These are phyloP conservation scores for Pneumocystis murina DNA, from an alignment of 1,139 yeast genomes.

Conservation along the genomic window DNA sequence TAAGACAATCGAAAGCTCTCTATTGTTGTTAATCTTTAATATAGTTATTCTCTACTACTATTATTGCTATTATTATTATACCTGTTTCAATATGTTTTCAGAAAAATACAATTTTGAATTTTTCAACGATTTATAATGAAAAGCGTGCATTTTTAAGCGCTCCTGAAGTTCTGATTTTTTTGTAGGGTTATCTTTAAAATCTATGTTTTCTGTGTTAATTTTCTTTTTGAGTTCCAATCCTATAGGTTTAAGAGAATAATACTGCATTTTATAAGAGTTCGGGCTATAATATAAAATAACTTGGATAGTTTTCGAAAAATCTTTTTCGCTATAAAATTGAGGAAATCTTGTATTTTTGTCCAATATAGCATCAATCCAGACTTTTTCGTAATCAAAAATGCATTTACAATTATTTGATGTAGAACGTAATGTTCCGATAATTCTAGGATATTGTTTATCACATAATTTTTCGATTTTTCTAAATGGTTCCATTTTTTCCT, in stretches of 20 bases:
- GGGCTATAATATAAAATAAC: conserved; percentile 62
- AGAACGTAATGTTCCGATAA: conserved; percentile 10
- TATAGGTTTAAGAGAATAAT: conserved; percentile 61
- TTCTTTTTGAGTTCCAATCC: conserved; percentile 41
- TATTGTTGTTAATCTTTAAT: background rate
- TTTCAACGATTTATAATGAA: conserved; percentile 12
- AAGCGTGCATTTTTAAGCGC: conserved; percentile 1
- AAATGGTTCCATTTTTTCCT: conserved; percentile 7
- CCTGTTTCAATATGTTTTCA: conserved; percentile 12
- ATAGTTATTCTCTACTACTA: background rate
- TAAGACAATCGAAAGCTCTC: background rate
- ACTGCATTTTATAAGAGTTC: conserved; percentile 55
- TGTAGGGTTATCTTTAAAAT: conserved; percentile 20
- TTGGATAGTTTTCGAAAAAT: conserved; percentile 20
- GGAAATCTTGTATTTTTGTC: conserved; percentile 8
- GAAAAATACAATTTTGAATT: conserved; percentile 14
- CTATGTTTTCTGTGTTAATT: conserved; percentile 20
- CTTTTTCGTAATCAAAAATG: conserved; percentile 3
- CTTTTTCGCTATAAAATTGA: conserved; percentile 1
- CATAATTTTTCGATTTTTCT: conserved; percentile 4
- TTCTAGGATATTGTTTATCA: conserved; percentile 6
- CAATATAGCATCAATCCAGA: conserved; percentile 1
- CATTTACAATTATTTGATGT: background rate
- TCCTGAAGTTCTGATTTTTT: conserved; percentile 7
- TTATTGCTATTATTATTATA: background rate